A percentile compares a stretch with the other conserved stretches of the same genome.
These are phyloP conservation scores for Nitzschia putrida DNA, from an alignment of 108 stramenopile genomes.

Conservation along the genomic window DNA sequence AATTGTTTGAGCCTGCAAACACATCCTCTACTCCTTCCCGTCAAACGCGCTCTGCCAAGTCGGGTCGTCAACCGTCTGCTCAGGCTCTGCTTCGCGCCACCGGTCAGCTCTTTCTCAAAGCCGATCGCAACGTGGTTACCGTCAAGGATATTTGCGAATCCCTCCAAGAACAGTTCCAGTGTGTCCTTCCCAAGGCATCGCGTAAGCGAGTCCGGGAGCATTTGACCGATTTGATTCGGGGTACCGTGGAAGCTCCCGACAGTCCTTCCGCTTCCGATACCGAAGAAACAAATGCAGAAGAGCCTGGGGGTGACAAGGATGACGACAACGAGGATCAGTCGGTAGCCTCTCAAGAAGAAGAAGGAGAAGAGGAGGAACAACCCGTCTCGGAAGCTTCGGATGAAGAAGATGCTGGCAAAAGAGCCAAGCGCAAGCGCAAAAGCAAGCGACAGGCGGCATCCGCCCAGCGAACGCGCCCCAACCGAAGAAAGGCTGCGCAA, in stretches of 20 bases:
- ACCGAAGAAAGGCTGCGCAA: constrained; percentile 32
- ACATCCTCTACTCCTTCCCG: too few species aligned
- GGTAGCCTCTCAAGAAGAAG: constrained; percentile 7
- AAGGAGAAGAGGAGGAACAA: constrained; percentile 7
- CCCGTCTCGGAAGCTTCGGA: constrained; percentile 16
- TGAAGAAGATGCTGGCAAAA: constrained; percentile 1
- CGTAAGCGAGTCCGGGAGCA: constrained; percentile 26
- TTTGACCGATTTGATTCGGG: constrained; percentile 29
- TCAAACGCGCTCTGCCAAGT: background rate
- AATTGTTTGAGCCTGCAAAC: too few species aligned
- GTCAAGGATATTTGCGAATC: constrained; percentile 28
- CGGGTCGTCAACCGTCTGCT: background rate
- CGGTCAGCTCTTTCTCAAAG: constrained; percentile 36
- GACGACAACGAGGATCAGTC: constrained; percentile 2
- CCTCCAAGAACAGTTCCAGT: constrained; percentile 24
- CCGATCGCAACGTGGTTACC: constrained; percentile 33
- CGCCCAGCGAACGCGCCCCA: constrained; percentile 36
- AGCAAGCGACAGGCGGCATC: constrained; percentile 2
- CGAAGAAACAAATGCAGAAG: background rate
- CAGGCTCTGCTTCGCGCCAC: constrained; percentile 14
- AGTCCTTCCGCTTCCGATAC: background rate
- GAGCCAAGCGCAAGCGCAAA: background rate
- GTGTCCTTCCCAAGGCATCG: constrained; percentile 24
- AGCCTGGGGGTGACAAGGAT: constrained; percentile 1
- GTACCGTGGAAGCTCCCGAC: constrained; percentile 9